Evolutionary conservation across 495 filamentous ascomycete genomes (phyloP).

Genomic region (Pyrenula massariospora): DNA sequence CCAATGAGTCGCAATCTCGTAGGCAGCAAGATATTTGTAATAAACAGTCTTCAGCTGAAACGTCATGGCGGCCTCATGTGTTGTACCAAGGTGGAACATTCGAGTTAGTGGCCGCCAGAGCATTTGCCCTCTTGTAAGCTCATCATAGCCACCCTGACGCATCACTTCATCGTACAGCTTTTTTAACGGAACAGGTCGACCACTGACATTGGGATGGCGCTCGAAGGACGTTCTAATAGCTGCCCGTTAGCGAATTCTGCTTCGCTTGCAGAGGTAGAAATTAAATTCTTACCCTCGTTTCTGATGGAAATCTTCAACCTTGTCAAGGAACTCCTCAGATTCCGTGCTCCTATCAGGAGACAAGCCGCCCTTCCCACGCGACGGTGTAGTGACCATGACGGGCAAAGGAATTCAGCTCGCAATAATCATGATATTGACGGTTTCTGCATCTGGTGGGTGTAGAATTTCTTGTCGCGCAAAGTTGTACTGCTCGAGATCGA

Average conservation of each 20-base stretch:
- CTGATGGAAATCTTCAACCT: slow-evolving; percentile 53
- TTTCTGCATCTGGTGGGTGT: neutral
- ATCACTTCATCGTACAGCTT: slow-evolving; percentile 60
- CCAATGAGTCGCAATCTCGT: slow-evolving; percentile 63
- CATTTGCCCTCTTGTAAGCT: slow-evolving; percentile 64
- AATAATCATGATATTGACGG: neutral
- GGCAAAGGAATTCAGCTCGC: slow-evolving; percentile 1
- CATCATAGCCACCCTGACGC: slow-evolving; percentile 67
- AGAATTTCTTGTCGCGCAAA: neutral
- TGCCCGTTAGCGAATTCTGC: slow-evolving; percentile 7
- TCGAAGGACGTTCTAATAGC: slow-evolving; percentile 50
- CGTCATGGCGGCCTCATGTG: slow-evolving; percentile 57
- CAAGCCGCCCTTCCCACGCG: neutral
- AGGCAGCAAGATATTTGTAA: slow-evolving; percentile 67
- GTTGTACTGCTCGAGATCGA: too few relatives aligned
- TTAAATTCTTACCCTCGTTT: slow-evolving; percentile 47
- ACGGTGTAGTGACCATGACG: slow-evolving; percentile 3
- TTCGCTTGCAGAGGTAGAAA: too few relatives aligned
- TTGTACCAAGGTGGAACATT: slow-evolving; percentile 48
- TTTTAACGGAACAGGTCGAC: slow-evolving; percentile 55
- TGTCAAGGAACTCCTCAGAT: slow-evolving; percentile 58
- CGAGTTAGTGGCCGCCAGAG: slow-evolving; percentile 64
- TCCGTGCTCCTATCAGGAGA: slow-evolving; percentile 41
- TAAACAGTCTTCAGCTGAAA: slow-evolving; percentile 71
- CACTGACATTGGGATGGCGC: slow-evolving; percentile 60